phyloP scores from a whole-genome alignment of 352 stramenopile species.

The Paralagenidium karlingii region DNA sequence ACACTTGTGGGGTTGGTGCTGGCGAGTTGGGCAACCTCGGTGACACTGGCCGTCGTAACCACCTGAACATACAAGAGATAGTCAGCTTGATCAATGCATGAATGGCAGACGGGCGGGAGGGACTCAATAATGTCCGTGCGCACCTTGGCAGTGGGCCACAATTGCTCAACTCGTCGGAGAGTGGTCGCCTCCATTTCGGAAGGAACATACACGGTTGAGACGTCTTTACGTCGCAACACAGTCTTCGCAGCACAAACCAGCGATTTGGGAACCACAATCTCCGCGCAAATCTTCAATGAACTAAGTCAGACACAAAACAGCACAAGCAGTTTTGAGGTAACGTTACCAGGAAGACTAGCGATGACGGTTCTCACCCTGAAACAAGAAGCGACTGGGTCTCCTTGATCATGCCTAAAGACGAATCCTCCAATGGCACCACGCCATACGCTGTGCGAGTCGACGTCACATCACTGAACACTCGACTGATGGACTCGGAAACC shows the following conservation, averaged over 20 bases:
- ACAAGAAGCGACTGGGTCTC: conserved; percentile 70
- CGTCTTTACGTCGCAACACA: conserved; percentile 24
- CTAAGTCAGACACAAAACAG: too few relatives aligned
- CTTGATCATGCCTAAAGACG: conserved; percentile 75
- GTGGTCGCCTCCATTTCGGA: conserved; percentile 37
- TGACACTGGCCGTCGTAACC: conserved; percentile 49
- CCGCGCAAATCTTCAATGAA: conserved; percentile 68
- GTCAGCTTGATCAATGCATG: too few relatives aligned
- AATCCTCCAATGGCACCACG: conserved; percentile 81
- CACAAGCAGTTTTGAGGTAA: too few relatives aligned
- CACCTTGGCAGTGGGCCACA: conserved; percentile 37
- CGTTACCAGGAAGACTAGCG: too few relatives aligned
- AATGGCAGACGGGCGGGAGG: too few relatives aligned
- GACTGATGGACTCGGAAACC: conserved; percentile 38
- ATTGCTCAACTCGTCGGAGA: conserved; percentile 46
- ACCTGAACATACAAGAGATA: too few relatives aligned
- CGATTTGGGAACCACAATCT: conserved; percentile 53
- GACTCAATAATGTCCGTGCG: not conserved
- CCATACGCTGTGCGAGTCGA: conserved; percentile 71
- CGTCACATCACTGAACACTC: conserved; percentile 71
- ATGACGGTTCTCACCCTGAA: too few relatives aligned
- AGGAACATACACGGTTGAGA: conserved; percentile 44
- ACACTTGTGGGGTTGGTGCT: conserved; percentile 3
- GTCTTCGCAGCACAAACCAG: conserved; percentile 53
- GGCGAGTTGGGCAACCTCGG: conserved; percentile 32